Percentiles rank a stretch among this genome's conserved stretches.
Conservation (phyloP, 495 filamentous ascomycete species). For the Daldinia grandis region DNA sequence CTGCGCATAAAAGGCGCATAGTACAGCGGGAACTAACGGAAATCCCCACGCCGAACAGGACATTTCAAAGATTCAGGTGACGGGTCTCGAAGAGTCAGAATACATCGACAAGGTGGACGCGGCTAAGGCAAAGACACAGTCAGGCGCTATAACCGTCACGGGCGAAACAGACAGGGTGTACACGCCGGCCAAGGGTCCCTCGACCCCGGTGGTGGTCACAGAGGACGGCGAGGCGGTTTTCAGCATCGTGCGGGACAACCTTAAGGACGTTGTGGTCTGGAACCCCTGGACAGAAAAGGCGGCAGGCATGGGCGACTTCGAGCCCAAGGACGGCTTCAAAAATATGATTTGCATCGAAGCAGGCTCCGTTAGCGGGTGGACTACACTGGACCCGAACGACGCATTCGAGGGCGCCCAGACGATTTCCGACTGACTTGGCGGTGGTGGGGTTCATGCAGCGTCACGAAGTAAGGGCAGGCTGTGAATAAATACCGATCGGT, state of each 20-base stretch:
- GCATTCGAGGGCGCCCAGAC: slow-evolving; percentile 90
- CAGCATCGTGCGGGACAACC: slow-evolving; percentile 77
- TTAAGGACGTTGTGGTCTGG: slow-evolving; percentile 92
- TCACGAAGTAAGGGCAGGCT: slow-evolving; percentile 12
- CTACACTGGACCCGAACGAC: slow-evolving; percentile 83
- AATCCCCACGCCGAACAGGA: slow-evolving; percentile 60
- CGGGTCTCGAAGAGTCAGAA: slow-evolving; percentile 73
- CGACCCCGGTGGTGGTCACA: slow-evolving; percentile 61
- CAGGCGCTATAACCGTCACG: slow-evolving; percentile 63
- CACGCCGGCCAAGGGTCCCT: slow-evolving; percentile 70
- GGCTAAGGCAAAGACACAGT: slow-evolving; percentile 65
- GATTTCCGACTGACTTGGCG: slow-evolving; percentile 55
- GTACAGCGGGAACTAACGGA: background rate
- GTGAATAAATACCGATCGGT: slow-evolving; percentile 19
- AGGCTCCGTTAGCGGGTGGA: slow-evolving; percentile 82
- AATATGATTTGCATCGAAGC: slow-evolving; percentile 95
- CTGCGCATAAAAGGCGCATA: background rate
- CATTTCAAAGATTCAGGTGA: slow-evolving; percentile 72
- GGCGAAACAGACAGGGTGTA: slow-evolving; percentile 82
- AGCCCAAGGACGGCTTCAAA: slow-evolving; percentile 85
- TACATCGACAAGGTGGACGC: slow-evolving; percentile 85
- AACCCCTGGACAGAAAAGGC: slow-evolving; percentile 94
- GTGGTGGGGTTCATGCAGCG: background rate
- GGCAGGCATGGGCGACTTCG: slow-evolving; percentile 83
- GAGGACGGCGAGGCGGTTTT: slow-evolving; percentile 70